These are phyloP conservation scores for Graphium sp. DNA, from an alignment of 2,329 filamentous ascomycete genomes.

Conservation along the genomic window DNA sequence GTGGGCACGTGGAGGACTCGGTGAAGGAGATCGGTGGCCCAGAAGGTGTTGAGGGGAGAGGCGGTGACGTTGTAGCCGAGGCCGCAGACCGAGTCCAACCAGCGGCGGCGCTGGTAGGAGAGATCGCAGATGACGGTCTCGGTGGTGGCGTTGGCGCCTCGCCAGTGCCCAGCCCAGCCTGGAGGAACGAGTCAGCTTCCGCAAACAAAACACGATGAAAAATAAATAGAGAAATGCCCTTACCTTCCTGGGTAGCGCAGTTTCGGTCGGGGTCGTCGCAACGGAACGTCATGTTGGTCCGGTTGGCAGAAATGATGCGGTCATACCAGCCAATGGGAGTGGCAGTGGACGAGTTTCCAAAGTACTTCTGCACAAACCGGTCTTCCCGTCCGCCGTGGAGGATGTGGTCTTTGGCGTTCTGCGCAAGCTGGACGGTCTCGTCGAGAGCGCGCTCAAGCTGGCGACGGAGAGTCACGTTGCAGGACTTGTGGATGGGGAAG, in stretches of 20 bases:
- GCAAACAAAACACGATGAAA: background rate
- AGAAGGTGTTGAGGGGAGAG: conserved; percentile 41
- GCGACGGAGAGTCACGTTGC: conserved; percentile 41
- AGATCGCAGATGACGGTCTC: conserved; percentile 55
- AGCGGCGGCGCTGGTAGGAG: conserved; percentile 39
- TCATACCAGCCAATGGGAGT: conserved; percentile 46
- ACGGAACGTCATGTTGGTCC: conserved; percentile 40
- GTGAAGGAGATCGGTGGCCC: conserved; percentile 50
- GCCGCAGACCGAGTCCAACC: conserved; percentile 41
- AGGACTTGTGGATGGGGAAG: conserved; percentile 42
- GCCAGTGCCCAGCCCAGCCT: conserved; percentile 55
- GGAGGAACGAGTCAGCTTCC: background rate
- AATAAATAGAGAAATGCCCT: conserved; percentile 6
- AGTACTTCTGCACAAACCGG: conserved; percentile 47
- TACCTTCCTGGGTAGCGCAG: conserved; percentile 31
- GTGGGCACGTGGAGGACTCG: conserved; percentile 45
- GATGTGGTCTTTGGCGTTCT: conserved; percentile 46
- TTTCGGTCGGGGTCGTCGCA: conserved; percentile 54
- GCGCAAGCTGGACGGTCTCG: conserved; percentile 39
- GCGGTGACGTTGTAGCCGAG: conserved; percentile 44
- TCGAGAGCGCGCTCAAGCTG: conserved; percentile 39
- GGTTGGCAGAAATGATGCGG: conserved; percentile 39
- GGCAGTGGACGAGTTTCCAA: conserved; percentile 40
- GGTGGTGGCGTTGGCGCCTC: conserved; percentile 43
- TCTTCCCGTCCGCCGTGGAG: conserved; percentile 38